Percentiles rank a stretch among this genome's conserved stretches.
Evolutionary conservation across 163 green algal species (phyloP).

Genomic region (Dunaliella salina): DNA sequence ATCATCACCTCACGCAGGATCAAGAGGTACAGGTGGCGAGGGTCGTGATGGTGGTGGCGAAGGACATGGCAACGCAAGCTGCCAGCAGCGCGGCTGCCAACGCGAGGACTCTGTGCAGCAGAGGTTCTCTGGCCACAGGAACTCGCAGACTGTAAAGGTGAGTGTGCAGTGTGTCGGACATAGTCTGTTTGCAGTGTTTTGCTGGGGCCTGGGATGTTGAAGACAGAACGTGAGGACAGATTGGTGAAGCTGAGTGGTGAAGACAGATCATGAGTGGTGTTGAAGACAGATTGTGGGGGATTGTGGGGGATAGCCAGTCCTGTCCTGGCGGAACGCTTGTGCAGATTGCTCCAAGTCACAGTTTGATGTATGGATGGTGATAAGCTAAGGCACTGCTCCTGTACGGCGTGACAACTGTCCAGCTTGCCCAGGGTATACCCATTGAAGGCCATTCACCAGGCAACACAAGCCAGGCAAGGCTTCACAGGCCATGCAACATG

Average conservation of each 20-base stretch:
- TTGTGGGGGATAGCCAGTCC: not conserved
- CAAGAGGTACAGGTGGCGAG: not conserved
- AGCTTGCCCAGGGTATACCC: too few relatives aligned
- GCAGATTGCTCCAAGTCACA: too few relatives aligned
- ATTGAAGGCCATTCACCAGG: too few relatives aligned
- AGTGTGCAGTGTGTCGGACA: constrained; percentile 12
- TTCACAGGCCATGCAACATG: too few relatives aligned
- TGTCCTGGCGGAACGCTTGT: too few relatives aligned
- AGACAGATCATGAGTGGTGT: not conserved
- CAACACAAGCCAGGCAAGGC: too few relatives aligned
- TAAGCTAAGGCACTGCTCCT: too few relatives aligned
- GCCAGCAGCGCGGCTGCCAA: not conserved
- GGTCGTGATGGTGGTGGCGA: not conserved
- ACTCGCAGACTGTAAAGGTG: constrained; percentile 41
- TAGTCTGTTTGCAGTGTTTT: not conserved
- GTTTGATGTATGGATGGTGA: too few relatives aligned
- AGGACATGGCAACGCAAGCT: not conserved
- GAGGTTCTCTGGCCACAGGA: constrained; percentile 36
- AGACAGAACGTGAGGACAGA: not conserved
- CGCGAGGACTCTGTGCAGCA: constrained; percentile 23
- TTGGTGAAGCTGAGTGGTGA: too few relatives aligned
- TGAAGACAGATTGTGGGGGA: not conserved
- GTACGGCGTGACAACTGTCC: too few relatives aligned
- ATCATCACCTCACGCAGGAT: not conserved
- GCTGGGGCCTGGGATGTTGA: not conserved